Evolutionary conservation across 2,329 filamentous ascomycete genomes (phyloP).

Genomic region (Diplodia mutila): DNA sequence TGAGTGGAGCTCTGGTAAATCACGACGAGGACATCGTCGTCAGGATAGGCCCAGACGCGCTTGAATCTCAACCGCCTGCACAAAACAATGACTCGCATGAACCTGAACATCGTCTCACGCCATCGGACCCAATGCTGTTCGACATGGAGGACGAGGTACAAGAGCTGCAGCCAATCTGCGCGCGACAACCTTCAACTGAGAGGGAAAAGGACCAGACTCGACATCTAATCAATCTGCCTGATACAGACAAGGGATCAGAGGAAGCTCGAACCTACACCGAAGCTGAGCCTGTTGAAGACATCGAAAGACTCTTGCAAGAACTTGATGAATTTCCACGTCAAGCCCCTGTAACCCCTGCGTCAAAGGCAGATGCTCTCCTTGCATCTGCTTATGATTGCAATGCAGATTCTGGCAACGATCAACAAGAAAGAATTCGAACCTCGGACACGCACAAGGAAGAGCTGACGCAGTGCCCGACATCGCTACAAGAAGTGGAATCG

Average conservation of each 20-base stretch:
- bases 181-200: background rate
- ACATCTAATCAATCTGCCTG: constrained; percentile 1
- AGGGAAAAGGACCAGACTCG: background rate
- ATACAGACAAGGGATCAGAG: background rate
- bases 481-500: constrained; percentile 13
- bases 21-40: constrained; percentile 37
- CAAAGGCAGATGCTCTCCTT: background rate
- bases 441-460: background rate
- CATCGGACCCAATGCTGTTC: constrained; percentile 43
- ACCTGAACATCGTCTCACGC: constrained; percentile 23
- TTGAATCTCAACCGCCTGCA: constrained; percentile 33
- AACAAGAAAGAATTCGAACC: background rate
- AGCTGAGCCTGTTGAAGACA: constrained; percentile 8
- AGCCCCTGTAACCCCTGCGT: background rate
- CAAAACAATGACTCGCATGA: constrained; percentile 8
- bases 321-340: constrained; percentile 10
- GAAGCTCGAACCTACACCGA: background rate
- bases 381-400: background rate
- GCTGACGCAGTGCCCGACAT: background rate
- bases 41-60: constrained; percentile 43
- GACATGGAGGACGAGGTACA: constrained; percentile 28
- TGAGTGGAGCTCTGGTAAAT: constrained; percentile 29
- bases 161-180: constrained; percentile 10
- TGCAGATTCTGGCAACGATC: background rate
- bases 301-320: constrained; percentile 20